Conservation (phyloP, 495 filamentous ascomycete genomes). For the Penicillium psychrofluorescens region DNA sequence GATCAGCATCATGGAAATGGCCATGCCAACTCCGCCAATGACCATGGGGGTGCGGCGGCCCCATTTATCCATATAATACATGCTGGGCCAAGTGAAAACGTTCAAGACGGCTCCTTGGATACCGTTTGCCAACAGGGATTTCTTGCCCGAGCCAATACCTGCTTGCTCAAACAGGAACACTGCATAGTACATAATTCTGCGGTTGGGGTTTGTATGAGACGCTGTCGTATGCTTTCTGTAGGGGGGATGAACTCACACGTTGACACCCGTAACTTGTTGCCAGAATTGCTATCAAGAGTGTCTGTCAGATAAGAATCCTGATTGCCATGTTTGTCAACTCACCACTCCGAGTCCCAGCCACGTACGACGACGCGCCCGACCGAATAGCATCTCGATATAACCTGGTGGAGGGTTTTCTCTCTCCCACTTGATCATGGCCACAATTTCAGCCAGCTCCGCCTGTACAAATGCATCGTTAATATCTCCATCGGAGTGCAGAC, state of each 20-base stretch:
- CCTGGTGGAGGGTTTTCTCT: constrained; percentile 11
- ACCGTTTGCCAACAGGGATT: constrained; percentile 19
- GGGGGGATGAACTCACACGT: constrained; percentile 12
- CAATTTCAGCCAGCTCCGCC: constrained; percentile 14
- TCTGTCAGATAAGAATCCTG: neutral
- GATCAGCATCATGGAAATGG: constrained; percentile 20
- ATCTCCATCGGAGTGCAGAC: constrained; percentile 26
- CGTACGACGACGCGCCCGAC: constrained; percentile 15
- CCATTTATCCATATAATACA: constrained; percentile 20
- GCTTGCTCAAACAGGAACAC: constrained; percentile 21
- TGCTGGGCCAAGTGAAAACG: constrained; percentile 17
- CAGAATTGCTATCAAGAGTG: constrained; percentile 17
- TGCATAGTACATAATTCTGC: constrained; percentile 24
- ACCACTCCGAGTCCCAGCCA: constrained; percentile 27
- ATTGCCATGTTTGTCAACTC: neutral
- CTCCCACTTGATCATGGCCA: constrained; percentile 15
- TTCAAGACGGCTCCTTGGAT: constrained; percentile 17
- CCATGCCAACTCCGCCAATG: constrained; percentile 19
- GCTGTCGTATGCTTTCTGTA: too few relatives aligned
- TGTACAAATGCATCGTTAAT: constrained; percentile 7
- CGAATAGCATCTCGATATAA: constrained; percentile 18
- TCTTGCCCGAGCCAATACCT: constrained; percentile 8
- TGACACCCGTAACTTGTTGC: constrained; percentile 24
- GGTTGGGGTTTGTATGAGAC: too few relatives aligned
- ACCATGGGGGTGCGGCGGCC: constrained; percentile 17